phyloP scores from a whole-genome alignment of 805 yeast genomes.

The Candida krabiensis region DNA sequence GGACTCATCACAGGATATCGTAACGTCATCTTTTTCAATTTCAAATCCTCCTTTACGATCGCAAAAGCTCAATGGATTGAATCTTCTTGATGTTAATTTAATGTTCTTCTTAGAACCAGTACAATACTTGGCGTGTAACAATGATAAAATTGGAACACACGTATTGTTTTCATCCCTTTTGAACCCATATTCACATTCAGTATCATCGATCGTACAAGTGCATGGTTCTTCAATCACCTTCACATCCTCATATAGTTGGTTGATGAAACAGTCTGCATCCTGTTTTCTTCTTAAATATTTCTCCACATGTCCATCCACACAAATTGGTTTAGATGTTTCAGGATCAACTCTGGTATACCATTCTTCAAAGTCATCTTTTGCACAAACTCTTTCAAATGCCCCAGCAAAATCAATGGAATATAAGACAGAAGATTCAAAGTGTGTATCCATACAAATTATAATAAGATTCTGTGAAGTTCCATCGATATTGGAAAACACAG shows the following conservation, averaged over 20 bases:
- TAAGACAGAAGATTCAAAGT: slow-evolving; percentile 19
- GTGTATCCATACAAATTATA: slow-evolving; percentile 41
- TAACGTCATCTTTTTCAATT: slow-evolving; percentile 23
- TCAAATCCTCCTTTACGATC: slow-evolving; percentile 19
- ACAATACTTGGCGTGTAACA: slow-evolving; percentile 24
- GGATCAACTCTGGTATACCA: slow-evolving; percentile 52
- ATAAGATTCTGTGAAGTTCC: slow-evolving; percentile 65
- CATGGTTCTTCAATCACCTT: slow-evolving; percentile 54
- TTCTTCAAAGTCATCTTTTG: slow-evolving; percentile 59
- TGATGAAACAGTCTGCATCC: slow-evolving; percentile 62
- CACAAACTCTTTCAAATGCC: slow-evolving; percentile 50
- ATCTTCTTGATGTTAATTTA: slow-evolving; percentile 24
- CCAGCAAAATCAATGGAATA: slow-evolving; percentile 54
- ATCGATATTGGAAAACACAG: slow-evolving; percentile 53
- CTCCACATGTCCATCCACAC: slow-evolving; percentile 71
- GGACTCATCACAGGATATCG: slow-evolving; percentile 38
- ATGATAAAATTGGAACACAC: slow-evolving; percentile 43
- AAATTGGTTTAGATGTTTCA: slow-evolving; percentile 37
- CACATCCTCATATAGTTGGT: slow-evolving; percentile 46
- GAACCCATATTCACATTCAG: slow-evolving; percentile 66
- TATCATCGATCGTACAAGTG: slow-evolving; percentile 62
- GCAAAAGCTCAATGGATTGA: slow-evolving; percentile 31
- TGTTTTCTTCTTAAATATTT: slow-evolving; percentile 62
- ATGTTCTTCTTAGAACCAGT: slow-evolving; percentile 14
- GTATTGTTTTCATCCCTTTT: slow-evolving; percentile 32